Percentiles rank a stretch among this genome's conserved stretches.
phyloP scores from a whole-genome alignment of 345 rosid genomes.

The Brassica cretica region DNA sequence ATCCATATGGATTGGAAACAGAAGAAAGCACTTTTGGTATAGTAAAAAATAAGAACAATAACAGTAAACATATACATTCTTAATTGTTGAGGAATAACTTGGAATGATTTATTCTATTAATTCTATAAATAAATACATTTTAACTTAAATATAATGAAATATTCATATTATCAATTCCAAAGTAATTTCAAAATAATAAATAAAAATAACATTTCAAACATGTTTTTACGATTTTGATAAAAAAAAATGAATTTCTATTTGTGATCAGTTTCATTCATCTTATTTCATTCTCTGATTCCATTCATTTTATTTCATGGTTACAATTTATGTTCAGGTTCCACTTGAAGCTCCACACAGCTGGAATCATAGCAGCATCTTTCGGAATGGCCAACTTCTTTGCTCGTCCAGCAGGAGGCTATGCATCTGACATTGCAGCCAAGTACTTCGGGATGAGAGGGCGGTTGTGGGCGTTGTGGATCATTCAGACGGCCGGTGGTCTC shows the following conservation, averaged over 20 bases:
- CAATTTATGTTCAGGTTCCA: constrained; percentile 27
- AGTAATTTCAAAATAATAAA: no score
- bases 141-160: no score
- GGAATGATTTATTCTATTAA: no score
- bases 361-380: constrained; percentile 55
- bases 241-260: no score
- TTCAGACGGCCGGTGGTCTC: constrained; percentile 57
- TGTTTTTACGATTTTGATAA: no score
- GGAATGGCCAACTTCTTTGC: constrained; percentile 63
- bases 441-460: constrained; percentile 59
- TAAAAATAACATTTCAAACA: no score
- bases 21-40: not conserved
- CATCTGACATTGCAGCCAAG: constrained; percentile 46
- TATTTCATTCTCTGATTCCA: no score
- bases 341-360: constrained; percentile 54
- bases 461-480: constrained; percentile 54
- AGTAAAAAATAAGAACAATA: not conserved
- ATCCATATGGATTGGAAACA: not conserved
- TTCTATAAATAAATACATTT: no score
- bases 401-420: constrained; percentile 53
- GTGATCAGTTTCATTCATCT: no score
- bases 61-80: not conserved
- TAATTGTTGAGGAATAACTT: no score
- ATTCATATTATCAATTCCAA: no score
- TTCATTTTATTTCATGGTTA: no score